Percentiles rank a stretch among this genome's conserved stretches.
Conservation (phyloP, 805 yeast genomes). For the Yarrowia sp. region DNA sequence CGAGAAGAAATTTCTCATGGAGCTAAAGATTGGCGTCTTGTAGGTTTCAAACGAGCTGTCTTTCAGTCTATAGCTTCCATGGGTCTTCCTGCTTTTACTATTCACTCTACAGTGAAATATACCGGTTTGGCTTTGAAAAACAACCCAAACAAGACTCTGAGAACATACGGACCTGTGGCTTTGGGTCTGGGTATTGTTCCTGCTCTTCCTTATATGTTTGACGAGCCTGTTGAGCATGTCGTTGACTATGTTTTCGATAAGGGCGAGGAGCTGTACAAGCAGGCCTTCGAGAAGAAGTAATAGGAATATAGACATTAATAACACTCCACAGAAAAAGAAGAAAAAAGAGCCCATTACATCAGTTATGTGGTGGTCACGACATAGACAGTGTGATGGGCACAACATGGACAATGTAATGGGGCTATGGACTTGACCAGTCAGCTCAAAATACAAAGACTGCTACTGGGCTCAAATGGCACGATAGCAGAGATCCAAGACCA, state of each 20-base stretch:
- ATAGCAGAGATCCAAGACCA: too few relatives aligned
- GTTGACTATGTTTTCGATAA: constrained; percentile 58
- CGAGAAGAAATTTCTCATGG: constrained; percentile 41
- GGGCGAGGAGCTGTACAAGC: constrained; percentile 28
- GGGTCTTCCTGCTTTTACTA: constrained; percentile 85
- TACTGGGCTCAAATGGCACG: too few relatives aligned
- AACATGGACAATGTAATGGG: too few relatives aligned
- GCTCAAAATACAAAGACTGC: too few relatives aligned
- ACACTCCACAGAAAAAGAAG: too few relatives aligned
- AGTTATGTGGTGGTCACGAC: too few relatives aligned
- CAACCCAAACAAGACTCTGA: constrained; percentile 47
- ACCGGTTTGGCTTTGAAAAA: constrained; percentile 62
- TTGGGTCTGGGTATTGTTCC: constrained; percentile 77
- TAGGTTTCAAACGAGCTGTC: constrained; percentile 66
- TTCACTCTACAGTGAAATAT: constrained; percentile 69
- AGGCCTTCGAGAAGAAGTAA: background rate
- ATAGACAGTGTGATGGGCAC: too few relatives aligned
- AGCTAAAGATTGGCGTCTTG: constrained; percentile 65
- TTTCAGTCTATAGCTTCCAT: constrained; percentile 81
- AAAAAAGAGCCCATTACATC: too few relatives aligned
- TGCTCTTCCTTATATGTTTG: constrained; percentile 70
- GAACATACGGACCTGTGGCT: constrained; percentile 74
- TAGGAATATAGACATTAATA: too few relatives aligned
- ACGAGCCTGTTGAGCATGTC: constrained; percentile 75
- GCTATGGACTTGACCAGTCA: too few relatives aligned